Base-by-base conservation (phyloP, 1,284 basidiomycete genomes). In the Paramarasmius palmivorus region DNA sequence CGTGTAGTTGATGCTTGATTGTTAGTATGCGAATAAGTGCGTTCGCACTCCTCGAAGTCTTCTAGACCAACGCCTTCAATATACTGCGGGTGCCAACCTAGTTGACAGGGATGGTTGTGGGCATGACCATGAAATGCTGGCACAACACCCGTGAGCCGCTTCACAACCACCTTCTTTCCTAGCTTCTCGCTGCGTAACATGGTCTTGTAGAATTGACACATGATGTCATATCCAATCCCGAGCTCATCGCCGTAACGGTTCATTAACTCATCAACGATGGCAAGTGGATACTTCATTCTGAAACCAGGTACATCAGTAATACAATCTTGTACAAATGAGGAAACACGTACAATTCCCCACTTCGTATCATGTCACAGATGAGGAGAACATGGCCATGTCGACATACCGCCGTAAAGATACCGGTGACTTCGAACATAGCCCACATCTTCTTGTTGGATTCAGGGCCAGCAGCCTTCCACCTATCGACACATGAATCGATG, bases 51-150 rank as follows among this genome's bases (percentile, higher is more conserved):
- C 47, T 70, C 67, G 5, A 73, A 61, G 48, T 73, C 71, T 45
- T 73, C 70, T 12, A 72, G 61, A 1, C 72, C 72, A n/a, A 63
- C 59, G 0, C 69, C 67, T 1, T 56, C 20, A 8, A 67, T 60
- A 47, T 62, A 60, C 8, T 63, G 55, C 0, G 69, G 69, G 51
- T 73, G 71, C 49, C 64, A 61, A 2, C 54, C n/a, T 1, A 64
- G 47, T 44, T 73, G 72, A 51, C 73, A 74, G 0, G 32, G 5
- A 10, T 62, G 63, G 35, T 69, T 68, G 55, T 74, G 72, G 1
- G 65, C 54, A 47, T 72, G 66, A 68, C 61, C 52, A 55, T n/a
- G n/a, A n/a, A n/a, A n/a, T n/a, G n/a, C n/a, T n/a, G n/a, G n/a
- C n/a, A n/a, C n/a, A n/a, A n/a, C 39, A 15, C 51, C 42, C 3